phyloP scores from a whole-genome alignment of 2,329 filamentous ascomycete species.

The Cercospora sojina region DNA sequence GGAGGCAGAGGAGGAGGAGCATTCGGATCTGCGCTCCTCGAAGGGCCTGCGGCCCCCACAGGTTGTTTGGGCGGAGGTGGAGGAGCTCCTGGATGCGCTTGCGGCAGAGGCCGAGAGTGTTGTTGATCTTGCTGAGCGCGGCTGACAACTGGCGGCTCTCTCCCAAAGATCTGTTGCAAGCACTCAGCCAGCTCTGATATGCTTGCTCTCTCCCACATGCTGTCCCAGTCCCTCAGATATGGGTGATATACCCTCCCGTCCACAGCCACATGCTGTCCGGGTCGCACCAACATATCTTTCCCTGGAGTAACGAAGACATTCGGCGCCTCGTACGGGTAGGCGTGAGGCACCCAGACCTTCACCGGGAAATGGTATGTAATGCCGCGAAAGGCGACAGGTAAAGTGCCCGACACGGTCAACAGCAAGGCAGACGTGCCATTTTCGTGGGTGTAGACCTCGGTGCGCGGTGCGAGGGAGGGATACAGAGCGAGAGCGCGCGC shows the following conservation, averaged over 20 bases:
- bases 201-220: slow-evolving; percentile 82
- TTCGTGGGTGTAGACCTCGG: slow-evolving; percentile 94
- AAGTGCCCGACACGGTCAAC: slow-evolving; percentile 78
- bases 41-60: slow-evolving; percentile 13
- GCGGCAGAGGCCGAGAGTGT: slow-evolving; percentile 63
- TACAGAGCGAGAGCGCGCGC: slow-evolving; percentile 77
- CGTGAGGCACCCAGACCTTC: slow-evolving; percentile 87
- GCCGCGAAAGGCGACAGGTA: slow-evolving; percentile 89
- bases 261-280: slow-evolving; percentile 90
- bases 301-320: slow-evolving; percentile 86
- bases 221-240: slow-evolving; percentile 84
- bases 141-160: slow-evolving; percentile 87
- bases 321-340: slow-evolving; percentile 82
- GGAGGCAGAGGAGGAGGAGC: slow-evolving; percentile 54
- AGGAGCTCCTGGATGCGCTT: slow-evolving; percentile 49
- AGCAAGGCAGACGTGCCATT: slow-evolving; percentile 84
- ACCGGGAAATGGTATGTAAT: slow-evolving; percentile 87
- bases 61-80: slow-evolving; percentile 41
- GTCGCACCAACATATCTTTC: slow-evolving; percentile 82
- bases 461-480: slow-evolving; percentile 77
- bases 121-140: slow-evolving; percentile 56
- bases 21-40: slow-evolving; percentile 21
- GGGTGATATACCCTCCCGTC: slow-evolving; percentile 95
- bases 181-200: slow-evolving; percentile 79
- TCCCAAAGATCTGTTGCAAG: slow-evolving; percentile 82